Evolutionary conservation across 2,329 filamentous ascomycete genomes (phyloP).

Genomic region (Blastomyces silverae): DNA sequence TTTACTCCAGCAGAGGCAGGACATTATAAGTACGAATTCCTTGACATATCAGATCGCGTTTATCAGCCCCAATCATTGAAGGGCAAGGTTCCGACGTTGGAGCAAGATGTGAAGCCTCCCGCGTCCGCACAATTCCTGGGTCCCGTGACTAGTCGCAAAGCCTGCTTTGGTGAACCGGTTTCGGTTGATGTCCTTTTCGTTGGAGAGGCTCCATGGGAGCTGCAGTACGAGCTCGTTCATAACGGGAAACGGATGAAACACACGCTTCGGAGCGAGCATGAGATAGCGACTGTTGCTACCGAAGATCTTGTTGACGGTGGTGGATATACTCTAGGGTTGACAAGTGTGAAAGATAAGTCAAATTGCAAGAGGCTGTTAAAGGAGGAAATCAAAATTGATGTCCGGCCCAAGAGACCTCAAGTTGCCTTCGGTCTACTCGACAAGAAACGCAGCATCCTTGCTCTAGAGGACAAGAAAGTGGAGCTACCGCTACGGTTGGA

Average conservation of each 20-base stretch:
- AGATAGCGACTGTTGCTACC: conserved; percentile 66
- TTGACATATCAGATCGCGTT: conserved; percentile 70
- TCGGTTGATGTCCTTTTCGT: conserved; percentile 66
- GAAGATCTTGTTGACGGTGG: conserved; percentile 69
- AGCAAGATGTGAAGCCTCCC: conserved; percentile 89
- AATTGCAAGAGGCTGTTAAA: conserved; percentile 81
- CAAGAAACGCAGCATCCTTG: conserved; percentile 65
- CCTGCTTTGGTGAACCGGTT: conserved; percentile 77
- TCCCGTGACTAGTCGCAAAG: conserved; percentile 50
- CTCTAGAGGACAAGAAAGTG: conserved; percentile 67
- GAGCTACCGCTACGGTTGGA: conserved; percentile 76
- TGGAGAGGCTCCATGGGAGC: conserved; percentile 77
- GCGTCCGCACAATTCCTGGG: conserved; percentile 67
- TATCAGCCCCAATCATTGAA: conserved; percentile 62
- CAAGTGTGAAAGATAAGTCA: conserved; percentile 76
- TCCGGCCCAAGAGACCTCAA: conserved; percentile 80
- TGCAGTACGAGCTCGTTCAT: conserved; percentile 91
- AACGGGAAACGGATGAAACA: conserved; percentile 74
- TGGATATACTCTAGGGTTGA: conserved; percentile 80
- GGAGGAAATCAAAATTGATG: conserved; percentile 75
- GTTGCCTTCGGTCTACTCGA: conserved; percentile 81
- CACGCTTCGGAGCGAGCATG: conserved; percentile 56
- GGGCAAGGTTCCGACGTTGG: conserved; percentile 57
- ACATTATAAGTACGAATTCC: conserved; percentile 79
- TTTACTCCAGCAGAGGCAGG: conserved; percentile 75